These are phyloP conservation scores for Ogataea parapolymorpha DNA, from an alignment of 805 yeast genomes.

Conservation along the genomic window DNA sequence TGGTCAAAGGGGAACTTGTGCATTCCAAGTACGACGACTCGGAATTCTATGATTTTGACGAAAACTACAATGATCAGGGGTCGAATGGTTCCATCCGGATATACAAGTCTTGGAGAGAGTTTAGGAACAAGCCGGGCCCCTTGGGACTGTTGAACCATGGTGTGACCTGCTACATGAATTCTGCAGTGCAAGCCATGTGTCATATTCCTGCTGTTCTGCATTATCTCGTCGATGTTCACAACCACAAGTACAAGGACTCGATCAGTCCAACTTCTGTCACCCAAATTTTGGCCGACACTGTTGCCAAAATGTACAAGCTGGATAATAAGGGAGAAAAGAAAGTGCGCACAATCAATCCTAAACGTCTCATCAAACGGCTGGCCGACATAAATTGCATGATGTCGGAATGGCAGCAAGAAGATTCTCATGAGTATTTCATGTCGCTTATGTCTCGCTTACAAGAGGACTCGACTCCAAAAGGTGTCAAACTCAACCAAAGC, in stretches of 20 bases:
- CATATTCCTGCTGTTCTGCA: slow-evolving; percentile 91
- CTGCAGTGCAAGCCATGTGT: slow-evolving; percentile 86
- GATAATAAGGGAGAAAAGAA: slow-evolving; percentile 38
- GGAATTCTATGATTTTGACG: slow-evolving; percentile 58
- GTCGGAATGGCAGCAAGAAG: slow-evolving; percentile 98
- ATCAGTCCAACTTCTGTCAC: slow-evolving; percentile 60
- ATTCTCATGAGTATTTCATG: slow-evolving; percentile 96
- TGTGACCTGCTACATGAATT: slow-evolving; percentile 94
- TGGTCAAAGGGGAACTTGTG: slow-evolving; percentile 17
- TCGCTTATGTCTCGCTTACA: slow-evolving; percentile 82
- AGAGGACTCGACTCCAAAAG: slow-evolving; percentile 90
- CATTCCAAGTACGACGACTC: slow-evolving; percentile 23
- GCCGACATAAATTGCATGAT: slow-evolving; percentile 92
- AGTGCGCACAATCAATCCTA: slow-evolving; percentile 65
- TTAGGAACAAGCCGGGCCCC: slow-evolving; percentile 48
- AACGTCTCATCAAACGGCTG: slow-evolving; percentile 62
- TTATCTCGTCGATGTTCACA: slow-evolving; percentile 65
- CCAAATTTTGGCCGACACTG: slow-evolving; percentile 62
- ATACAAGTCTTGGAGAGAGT: slow-evolving; percentile 67
- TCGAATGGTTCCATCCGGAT: slow-evolving; percentile 57
- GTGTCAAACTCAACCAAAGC: slow-evolving; percentile 75
- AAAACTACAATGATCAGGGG: slow-evolving; percentile 58
- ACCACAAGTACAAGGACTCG: slow-evolving; percentile 45
- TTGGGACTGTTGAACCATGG: slow-evolving; percentile 84
- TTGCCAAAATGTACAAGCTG: slow-evolving; percentile 65